Base-by-base conservation (phyloP, 2,329 filamentous ascomycete genomes). In the Xylariaceae sp. region DNA sequence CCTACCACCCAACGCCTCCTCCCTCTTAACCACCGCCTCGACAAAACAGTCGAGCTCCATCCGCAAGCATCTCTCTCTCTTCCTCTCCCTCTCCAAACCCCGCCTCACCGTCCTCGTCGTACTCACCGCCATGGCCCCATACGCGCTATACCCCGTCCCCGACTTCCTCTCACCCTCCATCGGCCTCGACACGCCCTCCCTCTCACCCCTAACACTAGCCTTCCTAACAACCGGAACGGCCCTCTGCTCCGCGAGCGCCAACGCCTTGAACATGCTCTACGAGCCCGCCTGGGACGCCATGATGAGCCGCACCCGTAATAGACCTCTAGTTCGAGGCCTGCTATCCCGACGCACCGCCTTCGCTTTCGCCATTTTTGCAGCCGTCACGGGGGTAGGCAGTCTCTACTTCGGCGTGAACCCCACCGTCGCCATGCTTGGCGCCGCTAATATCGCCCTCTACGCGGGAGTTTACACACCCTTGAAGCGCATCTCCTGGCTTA, bases 191-290 rank as follows among this genome's bases (percentile, higher is more conserved):
- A 86, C 85, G 5, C 90, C 93, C 1, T 93, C 89, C 16, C 79
- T 96, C 36, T 94, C 88, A 50, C 89, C 93, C 2, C 75, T 97
- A 43, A 98, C 93, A 7, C 83, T 97, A 16, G 76, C 94, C 41
- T 97, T 95, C 72, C 82, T 98, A 41, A 95, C 92, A 0, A 82
- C 82, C 4, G 92, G 93, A 48, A 97, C 93, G 0, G 83, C 91
- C 4, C 76, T 96, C 17, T 93, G 88, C 65, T 87, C 82, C n/a
- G 89, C 91, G 35, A 88, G 86, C 48, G 93, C 93, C 35, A 98
- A 98, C 64, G 82, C 93, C 2, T 75, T 97, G 55, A 98, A 98
- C 68, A 98, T 98, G 93, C 82, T 96, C 47, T 90, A 96, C 68
- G 93, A 98, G 68, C 87, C 84, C 8, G 76, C 83, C 48, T 91